Evolutionary conservation across 202 grass and related monocot species (phyloP).

Genomic region (Setaria viridis): DNA sequence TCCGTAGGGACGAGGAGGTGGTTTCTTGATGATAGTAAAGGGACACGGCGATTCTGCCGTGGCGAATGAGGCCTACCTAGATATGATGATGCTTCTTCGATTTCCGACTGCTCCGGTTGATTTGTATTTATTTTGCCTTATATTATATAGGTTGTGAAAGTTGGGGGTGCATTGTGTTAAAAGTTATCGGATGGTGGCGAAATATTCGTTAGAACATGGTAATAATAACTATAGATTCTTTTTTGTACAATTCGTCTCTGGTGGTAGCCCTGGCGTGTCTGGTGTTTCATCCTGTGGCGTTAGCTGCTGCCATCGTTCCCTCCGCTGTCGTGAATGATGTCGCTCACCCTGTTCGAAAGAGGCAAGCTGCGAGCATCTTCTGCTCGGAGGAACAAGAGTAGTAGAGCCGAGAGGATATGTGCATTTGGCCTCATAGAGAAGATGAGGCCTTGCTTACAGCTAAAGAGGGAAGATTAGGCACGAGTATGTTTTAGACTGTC

Average conservation of each 20-base stretch:
- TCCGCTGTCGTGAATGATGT: neutral
- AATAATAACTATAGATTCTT: slow-evolving; percentile 59
- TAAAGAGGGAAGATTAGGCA: no score
- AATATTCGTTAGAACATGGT: slow-evolving; percentile 56
- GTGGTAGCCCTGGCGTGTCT: neutral
- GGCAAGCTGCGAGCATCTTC: neutral
- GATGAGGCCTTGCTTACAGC: no score
- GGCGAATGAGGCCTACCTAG: slow-evolving; percentile 37
- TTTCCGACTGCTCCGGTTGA: slow-evolving; percentile 37
- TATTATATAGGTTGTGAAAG: slow-evolving; percentile 57
- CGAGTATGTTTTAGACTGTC: no score
- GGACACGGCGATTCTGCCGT: slow-evolving; percentile 9
- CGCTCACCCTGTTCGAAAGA: neutral
- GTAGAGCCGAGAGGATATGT: no score
- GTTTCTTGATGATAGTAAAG: slow-evolving; percentile 15
- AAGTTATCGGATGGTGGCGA: slow-evolving; percentile 48
- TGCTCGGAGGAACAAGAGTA: no score
- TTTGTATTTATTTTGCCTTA: slow-evolving; percentile 55
- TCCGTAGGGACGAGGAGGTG: slow-evolving; percentile 15
- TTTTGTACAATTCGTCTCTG: slow-evolving; percentile 38
- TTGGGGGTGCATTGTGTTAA: slow-evolving; percentile 49
- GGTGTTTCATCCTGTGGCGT: neutral
- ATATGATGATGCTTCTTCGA: slow-evolving; percentile 33
- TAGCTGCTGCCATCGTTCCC: neutral
- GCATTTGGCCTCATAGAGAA: no score